Evolutionary conservation across 176 grass and related monocot genomes (phyloP).

Genomic region (Stipa capillata): DNA sequence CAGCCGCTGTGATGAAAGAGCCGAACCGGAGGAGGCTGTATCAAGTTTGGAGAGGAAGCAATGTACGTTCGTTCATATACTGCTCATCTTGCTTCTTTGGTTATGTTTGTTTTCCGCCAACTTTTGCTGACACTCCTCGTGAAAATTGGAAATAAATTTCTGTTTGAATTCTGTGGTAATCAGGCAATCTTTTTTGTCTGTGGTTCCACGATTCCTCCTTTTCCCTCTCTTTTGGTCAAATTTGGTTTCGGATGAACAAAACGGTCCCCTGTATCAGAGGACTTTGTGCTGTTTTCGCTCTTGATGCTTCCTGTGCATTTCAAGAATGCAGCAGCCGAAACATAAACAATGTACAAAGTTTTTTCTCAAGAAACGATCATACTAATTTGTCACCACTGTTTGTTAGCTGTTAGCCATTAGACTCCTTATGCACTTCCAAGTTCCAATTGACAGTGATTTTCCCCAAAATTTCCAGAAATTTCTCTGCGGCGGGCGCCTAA

Average conservation of each 20-base stretch:
- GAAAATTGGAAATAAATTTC: not conserved
- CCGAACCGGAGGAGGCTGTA: not conserved
- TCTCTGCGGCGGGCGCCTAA: slow-evolving; percentile 63
- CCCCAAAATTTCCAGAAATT: slow-evolving; percentile 49
- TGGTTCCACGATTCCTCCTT: not conserved
- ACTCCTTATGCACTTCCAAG: not conserved
- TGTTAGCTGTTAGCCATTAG: not conserved
- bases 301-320: not conserved
- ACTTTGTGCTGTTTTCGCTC: too few relatives aligned
- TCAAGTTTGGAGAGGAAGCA: not conserved
- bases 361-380: not conserved
- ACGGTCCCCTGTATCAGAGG: not conserved
- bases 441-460: not conserved
- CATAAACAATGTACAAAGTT: not conserved
- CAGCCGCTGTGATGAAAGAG: not conserved
- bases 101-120: not conserved
- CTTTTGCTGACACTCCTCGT: not conserved
- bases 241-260: too few relatives aligned
- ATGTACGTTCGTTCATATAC: not conserved
- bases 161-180: not conserved
- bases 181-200: not conserved
- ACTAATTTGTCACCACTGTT: not conserved
- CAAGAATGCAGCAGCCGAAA: not conserved
- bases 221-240: not conserved
- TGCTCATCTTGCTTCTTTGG: not conserved